Conservation (phyloP, 2,329 filamentous ascomycete species). For the Botrytis elliptica region DNA sequence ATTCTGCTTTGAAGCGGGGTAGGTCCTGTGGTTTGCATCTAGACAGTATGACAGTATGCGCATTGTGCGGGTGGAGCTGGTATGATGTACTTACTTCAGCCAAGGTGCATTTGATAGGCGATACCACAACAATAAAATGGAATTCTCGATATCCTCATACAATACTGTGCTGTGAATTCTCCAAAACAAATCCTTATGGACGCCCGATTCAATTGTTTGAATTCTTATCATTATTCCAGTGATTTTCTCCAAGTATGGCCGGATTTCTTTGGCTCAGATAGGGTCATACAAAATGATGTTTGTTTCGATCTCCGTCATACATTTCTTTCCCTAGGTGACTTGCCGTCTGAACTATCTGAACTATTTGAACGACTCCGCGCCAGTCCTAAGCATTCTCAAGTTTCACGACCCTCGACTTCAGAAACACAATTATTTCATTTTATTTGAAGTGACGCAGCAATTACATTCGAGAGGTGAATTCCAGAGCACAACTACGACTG, state of each 20-base stretch:
- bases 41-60: not conserved
- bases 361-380: not conserved
- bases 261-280: not conserved
- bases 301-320: not conserved
- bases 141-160: not conserved
- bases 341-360: not conserved
- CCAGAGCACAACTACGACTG: not conserved
- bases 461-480: not conserved
- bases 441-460: not conserved
- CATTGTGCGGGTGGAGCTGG: not conserved
- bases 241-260: not conserved
- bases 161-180: not conserved
- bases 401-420: not conserved
- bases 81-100: not conserved
- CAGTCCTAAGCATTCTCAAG: not conserved
- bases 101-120: not conserved
- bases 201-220: not conserved
- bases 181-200: not conserved
- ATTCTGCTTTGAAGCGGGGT: conserved; percentile 1
- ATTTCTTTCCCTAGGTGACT: not conserved
- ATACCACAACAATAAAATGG: not conserved
- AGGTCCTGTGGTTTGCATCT: not conserved
- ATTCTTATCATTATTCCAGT: not conserved
- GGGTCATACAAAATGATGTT: not conserved
- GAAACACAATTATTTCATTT: not conserved